Conservation (phyloP, 2,329 filamentous ascomycete species). For the Diaporthe sp. region DNA sequence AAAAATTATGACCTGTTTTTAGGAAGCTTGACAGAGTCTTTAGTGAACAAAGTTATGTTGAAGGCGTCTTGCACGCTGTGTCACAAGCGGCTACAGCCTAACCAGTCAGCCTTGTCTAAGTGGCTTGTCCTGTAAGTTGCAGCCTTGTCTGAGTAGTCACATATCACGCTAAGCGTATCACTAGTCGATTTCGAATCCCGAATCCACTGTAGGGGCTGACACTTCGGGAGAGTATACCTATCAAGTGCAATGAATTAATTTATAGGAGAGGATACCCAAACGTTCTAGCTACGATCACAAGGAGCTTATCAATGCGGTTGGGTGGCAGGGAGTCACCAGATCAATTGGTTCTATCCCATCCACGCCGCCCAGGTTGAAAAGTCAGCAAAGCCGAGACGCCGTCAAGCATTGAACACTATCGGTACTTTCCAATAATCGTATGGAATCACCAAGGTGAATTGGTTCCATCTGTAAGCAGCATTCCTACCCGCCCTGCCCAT, state of each 20-base stretch:
- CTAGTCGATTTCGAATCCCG: background rate
- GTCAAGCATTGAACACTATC: background rate
- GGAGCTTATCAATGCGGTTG: background rate
- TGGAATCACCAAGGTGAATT: too few species aligned
- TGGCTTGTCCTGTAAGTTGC: background rate
- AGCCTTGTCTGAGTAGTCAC: background rate
- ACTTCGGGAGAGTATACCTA: background rate
- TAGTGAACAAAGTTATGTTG: too few species aligned
- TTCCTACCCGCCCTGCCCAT: too few species aligned
- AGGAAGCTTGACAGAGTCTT: too few species aligned
- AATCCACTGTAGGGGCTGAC: background rate
- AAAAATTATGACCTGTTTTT: too few species aligned
- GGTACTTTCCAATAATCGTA: background rate
- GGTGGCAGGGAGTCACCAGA: background rate
- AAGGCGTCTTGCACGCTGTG: background rate
- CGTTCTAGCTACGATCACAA: background rate
- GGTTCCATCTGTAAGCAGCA: too few species aligned
- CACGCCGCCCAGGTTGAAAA: background rate
- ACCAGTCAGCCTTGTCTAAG: constrained; percentile 10
- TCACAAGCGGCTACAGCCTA: background rate
- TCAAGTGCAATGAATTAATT: background rate
- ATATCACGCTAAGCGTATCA: background rate
- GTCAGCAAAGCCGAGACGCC: background rate
- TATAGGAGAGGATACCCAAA: background rate
- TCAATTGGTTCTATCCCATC: background rate